Percentiles rank a stretch among this genome's conserved stretches.
These are phyloP conservation scores for Aspergillus affinis DNA, from an alignment of 495 filamentous ascomycete species.

Conservation along the genomic window DNA sequence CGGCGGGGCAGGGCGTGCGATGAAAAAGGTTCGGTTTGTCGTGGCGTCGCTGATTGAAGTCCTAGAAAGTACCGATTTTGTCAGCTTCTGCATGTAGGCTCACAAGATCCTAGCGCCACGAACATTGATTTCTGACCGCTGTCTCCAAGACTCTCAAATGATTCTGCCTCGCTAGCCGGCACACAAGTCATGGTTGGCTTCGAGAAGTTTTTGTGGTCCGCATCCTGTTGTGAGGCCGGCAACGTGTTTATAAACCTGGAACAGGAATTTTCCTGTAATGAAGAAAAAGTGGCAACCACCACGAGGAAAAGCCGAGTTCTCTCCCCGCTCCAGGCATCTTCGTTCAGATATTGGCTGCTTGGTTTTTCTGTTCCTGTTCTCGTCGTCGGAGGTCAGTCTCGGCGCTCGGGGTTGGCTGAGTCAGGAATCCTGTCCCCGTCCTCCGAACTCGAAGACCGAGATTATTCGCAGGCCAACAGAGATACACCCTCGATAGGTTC, in stretches of 20 bases:
- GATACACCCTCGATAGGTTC: too few relatives aligned
- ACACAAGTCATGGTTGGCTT: background rate
- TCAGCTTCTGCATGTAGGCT: background rate
- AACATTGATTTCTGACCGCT: background rate
- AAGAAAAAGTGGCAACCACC: background rate
- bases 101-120: background rate
- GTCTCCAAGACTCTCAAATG: background rate
- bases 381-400: background rate
- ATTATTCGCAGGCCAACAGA: too few relatives aligned
- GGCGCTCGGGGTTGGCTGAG: background rate
- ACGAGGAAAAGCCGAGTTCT: background rate
- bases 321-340: background rate
- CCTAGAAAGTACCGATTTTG: background rate
- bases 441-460: too few relatives aligned
- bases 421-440: background rate
- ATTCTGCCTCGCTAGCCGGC: background rate
- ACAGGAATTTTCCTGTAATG: background rate
- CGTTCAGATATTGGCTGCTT: background rate
- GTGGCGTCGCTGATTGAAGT: background rate
- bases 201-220: background rate
- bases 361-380: background rate
- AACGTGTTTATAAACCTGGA: background rate
- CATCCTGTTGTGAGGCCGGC: background rate
- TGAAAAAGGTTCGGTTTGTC: background rate
- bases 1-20: background rate